Percentiles rank a stretch among this genome's conserved stretches.
Evolutionary conservation across 2,329 filamentous ascomycete species (phyloP).

Genomic region (Alternaria sp.): DNA sequence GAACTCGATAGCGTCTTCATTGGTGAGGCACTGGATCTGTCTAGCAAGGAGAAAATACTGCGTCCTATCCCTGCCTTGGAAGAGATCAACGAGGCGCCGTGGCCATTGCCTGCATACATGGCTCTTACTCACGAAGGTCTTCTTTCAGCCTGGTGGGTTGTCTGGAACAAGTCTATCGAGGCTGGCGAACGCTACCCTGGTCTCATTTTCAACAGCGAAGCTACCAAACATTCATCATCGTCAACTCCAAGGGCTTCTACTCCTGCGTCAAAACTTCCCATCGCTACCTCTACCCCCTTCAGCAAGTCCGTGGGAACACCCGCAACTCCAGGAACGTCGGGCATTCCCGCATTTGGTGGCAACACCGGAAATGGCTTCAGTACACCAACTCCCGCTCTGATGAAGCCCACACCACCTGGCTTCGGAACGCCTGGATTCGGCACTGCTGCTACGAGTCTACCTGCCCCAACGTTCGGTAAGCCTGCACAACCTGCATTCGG

Average conservation of each 20-base stretch:
- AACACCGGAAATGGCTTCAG: conserved; percentile 14
- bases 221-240: conserved; percentile 37
- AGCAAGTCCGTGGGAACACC: conserved; percentile 23
- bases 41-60: conserved; percentile 78
- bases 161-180: conserved; percentile 87
- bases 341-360: conserved; percentile 20
- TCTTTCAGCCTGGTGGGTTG: conserved; percentile 86
- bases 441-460: conserved; percentile 27
- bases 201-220: conserved; percentile 60
- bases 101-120: conserved; percentile 84
- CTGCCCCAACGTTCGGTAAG: conserved; percentile 24
- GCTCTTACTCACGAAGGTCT: conserved; percentile 89
- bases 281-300: conserved; percentile 22
- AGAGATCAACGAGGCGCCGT: conserved; percentile 79
- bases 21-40: conserved; percentile 85
- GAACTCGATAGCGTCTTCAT: conserved; percentile 77
- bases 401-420: conserved; percentile 26
- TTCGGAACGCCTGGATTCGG: conserved; percentile 35
- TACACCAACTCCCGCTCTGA: conserved; percentile 17
- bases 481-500: conserved; percentile 34
- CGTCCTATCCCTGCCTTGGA: conserved; percentile 79
- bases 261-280: conserved; percentile 17
- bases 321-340: conserved; percentile 39
- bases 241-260: conserved; percentile 22
- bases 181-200: conserved; percentile 77